Evolutionary conservation across 2,329 filamentous ascomycete genomes (phyloP).

Genomic region (Penicillium sp.): DNA sequence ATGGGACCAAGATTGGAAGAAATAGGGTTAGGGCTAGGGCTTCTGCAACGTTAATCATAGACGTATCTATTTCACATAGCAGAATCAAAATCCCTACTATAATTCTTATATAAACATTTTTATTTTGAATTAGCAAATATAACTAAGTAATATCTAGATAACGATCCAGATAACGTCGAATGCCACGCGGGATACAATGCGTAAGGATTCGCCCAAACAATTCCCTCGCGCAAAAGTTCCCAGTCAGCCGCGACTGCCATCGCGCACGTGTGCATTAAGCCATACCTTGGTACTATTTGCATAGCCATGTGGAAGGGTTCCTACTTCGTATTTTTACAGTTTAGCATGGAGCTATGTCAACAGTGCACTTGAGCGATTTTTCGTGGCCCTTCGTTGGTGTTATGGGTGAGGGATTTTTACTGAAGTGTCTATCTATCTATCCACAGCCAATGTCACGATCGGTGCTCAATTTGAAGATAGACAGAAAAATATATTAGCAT

Average conservation of each 20-base stretch:
- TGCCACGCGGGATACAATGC: neutral
- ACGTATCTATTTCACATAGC: neutral
- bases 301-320: neutral
- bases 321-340: neutral
- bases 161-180: too few species aligned
- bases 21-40: neutral
- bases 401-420: slow-evolving; percentile 3
- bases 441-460: neutral
- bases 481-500: neutral
- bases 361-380: slow-evolving; percentile 2
- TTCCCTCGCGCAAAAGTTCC: neutral
- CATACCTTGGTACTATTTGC: too few species aligned
- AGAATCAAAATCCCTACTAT: too few species aligned
- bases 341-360: neutral
- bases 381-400: neutral
- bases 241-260: neutral
- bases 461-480: neutral
- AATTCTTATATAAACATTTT: neutral
- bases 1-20: neutral
- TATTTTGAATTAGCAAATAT: neutral
- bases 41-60: neutral
- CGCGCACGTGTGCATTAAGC: slow-evolving; percentile 4
- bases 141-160: neutral
- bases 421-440: neutral
- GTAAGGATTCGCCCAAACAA: neutral